These are phyloP conservation scores for Ustilago sp. DNA, from an alignment of 1,284 basidiomycete genomes.

Conservation along the genomic window DNA sequence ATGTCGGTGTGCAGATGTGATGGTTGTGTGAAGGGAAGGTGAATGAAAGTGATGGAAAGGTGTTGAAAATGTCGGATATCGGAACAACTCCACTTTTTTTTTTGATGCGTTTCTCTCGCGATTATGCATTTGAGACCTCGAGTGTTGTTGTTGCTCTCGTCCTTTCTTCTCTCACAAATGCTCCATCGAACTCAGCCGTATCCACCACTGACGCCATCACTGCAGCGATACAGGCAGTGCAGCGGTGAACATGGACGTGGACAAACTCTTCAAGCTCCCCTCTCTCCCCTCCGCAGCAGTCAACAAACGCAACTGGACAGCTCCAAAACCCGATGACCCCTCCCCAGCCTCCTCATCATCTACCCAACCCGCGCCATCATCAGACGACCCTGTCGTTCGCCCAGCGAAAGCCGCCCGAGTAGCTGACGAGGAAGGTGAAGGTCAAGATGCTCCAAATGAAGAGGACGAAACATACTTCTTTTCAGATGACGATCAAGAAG, in stretches of 20 bases:
- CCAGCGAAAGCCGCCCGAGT: constrained; percentile 40
- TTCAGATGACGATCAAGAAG: constrained; percentile 66
- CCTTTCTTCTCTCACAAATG: neutral
- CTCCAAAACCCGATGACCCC: constrained; percentile 36
- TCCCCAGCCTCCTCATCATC: constrained; percentile 18
- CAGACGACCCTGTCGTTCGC: neutral
- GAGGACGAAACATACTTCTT: constrained; percentile 46
- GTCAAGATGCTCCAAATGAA: constrained; percentile 10
- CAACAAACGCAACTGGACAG: constrained; percentile 65
- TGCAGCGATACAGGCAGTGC: neutral
- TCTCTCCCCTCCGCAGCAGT: constrained; percentile 60
- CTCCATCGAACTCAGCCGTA: neutral
- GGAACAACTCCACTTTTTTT: constrained; percentile 21
- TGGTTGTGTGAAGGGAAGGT: constrained; percentile 6
- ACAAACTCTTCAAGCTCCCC: constrained; percentile 68
- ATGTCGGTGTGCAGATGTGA: neutral
- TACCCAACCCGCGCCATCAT: constrained; percentile 9
- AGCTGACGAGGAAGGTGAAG: constrained; percentile 36
- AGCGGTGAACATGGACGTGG: constrained; percentile 60
- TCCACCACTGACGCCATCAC: neutral
- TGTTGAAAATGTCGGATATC: constrained; percentile 12
- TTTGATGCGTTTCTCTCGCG: constrained; percentile 14
- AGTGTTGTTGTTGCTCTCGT: neutral
- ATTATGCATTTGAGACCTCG: neutral
- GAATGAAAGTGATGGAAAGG: neutral